Conservation (phyloP, 192 early-diverging fungal species). For the Coemansia sp. region DNA sequence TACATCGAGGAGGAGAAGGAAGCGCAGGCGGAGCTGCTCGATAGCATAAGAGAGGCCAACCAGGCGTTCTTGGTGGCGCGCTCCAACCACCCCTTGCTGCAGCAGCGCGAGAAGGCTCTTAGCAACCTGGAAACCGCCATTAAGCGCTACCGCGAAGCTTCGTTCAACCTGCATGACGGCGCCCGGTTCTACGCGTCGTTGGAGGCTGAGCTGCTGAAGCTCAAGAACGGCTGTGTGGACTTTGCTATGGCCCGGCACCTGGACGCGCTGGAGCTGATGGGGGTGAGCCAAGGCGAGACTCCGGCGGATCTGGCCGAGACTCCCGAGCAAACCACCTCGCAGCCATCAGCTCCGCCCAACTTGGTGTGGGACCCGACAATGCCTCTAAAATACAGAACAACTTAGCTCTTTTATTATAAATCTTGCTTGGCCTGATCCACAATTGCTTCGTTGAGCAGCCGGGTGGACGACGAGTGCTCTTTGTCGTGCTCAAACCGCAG, state of each 20-base stretch:
- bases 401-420: neutral
- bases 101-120: slow-evolving; percentile 71
- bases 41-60: slow-evolving; percentile 62
- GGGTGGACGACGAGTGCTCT: slow-evolving; percentile 37
- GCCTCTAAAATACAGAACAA: slow-evolving; percentile 36
- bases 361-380: slow-evolving; percentile 44
- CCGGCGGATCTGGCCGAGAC: slow-evolving; percentile 23
- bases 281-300: slow-evolving; percentile 23
- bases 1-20: slow-evolving; percentile 59
- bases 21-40: slow-evolving; percentile 62
- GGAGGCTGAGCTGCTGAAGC: slow-evolving; percentile 60
- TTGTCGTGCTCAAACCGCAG: slow-evolving; percentile 56
- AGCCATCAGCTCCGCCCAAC: slow-evolving; percentile 16
- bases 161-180: slow-evolving; percentile 75
- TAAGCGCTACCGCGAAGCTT: slow-evolving; percentile 70
- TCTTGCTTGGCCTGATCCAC: slow-evolving; percentile 1
- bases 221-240: slow-evolving; percentile 64
- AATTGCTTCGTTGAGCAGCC: slow-evolving; percentile 42
- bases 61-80: slow-evolving; percentile 63
- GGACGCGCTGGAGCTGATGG: slow-evolving; percentile 60
- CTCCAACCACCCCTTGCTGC: slow-evolving; percentile 58
- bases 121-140: slow-evolving; percentile 75
- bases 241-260: slow-evolving; percentile 67
- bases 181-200: slow-evolving; percentile 69
- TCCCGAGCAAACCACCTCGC: slow-evolving; percentile 4